Evolutionary conservation across 148 eudicot genomes (phyloP).

Genomic region (Silene latifolia): DNA sequence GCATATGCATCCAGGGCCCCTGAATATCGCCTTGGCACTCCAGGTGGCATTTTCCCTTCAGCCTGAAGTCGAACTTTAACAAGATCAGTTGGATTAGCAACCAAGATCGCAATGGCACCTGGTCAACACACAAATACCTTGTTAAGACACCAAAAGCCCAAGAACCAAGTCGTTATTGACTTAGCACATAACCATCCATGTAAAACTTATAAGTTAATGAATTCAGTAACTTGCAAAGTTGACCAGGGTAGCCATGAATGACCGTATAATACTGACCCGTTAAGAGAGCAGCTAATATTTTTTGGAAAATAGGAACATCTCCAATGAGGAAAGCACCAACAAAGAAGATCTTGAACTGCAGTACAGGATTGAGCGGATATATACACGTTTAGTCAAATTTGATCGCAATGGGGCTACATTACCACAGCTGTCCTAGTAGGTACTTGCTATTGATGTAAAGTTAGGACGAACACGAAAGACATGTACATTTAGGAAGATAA

Average conservation of each 20-base stretch:
- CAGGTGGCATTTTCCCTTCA: constrained; percentile 58
- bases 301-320: constrained; percentile 52
- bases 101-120: constrained; percentile 64
- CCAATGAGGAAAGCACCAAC: constrained; percentile 45
- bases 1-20: constrained; percentile 61
- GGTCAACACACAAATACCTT: constrained; percentile 17
- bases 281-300: constrained; percentile 61
- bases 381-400: not conserved
- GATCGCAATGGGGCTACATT: constrained; percentile 1
- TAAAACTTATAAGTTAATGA: not conserved
- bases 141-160: constrained; percentile 11
- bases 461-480: constrained; percentile 3
- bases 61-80: constrained; percentile 75
- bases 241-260: not conserved
- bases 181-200: not conserved
- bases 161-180: not conserved
- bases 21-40: constrained; percentile 56
- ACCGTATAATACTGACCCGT: constrained; percentile 42
- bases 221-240: not conserved
- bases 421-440: not conserved
- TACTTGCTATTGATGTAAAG: not conserved
- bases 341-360: constrained; percentile 63
- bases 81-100: constrained; percentile 73
- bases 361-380: constrained; percentile 4
- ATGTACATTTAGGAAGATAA: constrained; percentile 6